phyloP scores from a whole-genome alignment of 306 rosid genomes.

The Sechiopsis laciniata region DNA sequence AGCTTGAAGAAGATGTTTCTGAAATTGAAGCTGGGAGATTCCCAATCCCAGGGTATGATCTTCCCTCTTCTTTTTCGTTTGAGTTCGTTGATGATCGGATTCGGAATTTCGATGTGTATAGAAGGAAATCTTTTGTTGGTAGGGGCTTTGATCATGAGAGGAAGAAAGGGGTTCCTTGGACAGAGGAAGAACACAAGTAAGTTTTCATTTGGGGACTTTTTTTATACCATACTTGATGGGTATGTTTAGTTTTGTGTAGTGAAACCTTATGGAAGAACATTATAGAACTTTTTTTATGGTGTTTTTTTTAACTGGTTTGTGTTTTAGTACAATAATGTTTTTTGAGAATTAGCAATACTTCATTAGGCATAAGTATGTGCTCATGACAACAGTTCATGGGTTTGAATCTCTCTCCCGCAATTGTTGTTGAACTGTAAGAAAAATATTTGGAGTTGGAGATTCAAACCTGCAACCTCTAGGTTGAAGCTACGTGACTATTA shows the following conservation, averaged over 20 bases:
- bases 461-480: too few relatives aligned
- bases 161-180: constrained; percentile 65
- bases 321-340: background rate
- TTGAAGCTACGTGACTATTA: too few relatives aligned
- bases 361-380: too few relatives aligned
- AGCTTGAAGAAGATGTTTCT: constrained; percentile 68
- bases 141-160: constrained; percentile 72
- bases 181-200: constrained; percentile 88
- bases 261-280: background rate
- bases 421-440: too few relatives aligned
- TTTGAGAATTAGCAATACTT: too few relatives aligned
- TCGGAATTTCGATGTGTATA: constrained; percentile 39
- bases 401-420: too few relatives aligned
- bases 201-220: constrained; percentile 17
- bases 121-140: constrained; percentile 43
- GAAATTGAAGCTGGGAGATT: constrained; percentile 84
- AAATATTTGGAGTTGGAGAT: too few relatives aligned
- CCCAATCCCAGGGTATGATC: constrained; percentile 57
- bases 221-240: background rate
- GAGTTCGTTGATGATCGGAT: constrained; percentile 44
- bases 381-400: too few relatives aligned
- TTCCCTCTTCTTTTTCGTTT: constrained; percentile 57
- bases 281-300: background rate
- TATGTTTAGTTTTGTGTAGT: background rate
- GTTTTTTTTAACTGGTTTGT: background rate